Evolutionary conservation across 345 rosid species (phyloP), one percentile per base, ranked within the genome.

Genomic region (Tarenaya hassleriana): DNA sequence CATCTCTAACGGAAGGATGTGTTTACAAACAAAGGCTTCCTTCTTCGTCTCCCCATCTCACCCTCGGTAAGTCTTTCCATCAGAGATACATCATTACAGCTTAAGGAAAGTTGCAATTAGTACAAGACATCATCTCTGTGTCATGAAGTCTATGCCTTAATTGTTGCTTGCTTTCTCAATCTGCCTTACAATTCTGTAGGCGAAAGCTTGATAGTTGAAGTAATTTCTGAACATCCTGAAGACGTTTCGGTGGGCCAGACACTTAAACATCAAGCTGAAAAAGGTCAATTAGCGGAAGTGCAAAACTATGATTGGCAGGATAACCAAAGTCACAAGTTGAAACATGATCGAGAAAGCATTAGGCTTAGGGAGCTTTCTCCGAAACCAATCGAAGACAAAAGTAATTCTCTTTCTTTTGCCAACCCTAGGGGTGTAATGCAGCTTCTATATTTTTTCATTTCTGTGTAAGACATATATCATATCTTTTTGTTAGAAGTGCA

Each of bases 401-500:
- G 98, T 92, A 88, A 88, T 75, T 66, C 60, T 55, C 61, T 60
- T 66, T 34, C 68, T 75, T 41, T 73, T 59, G 29, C 66, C 41
- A 44, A 10, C 19, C 44, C 12, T 55, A 39, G 35, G 72, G 24
- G 53, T 47, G 54, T 63, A 49, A 44, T 34, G 21, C 21, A 60
- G 54, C 40, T 47, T 40, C 24, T 66, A 27, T 52, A 50, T 24
- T 2, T 24, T 24, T 2, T 24, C 49, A 41, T 55, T 34, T 61
- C 41, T 71, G 52, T 73, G 67, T 50, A 64, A 76, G 70, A 43
- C 79, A 66, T 56, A 72, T 75, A 55, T 69, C 71, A 68, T 73
- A 76, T 58, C 54, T 55, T 68, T 80, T 69, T 73, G 71, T 82
- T 88, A 80, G 73, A 81, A 81, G 69, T 94, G 94, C 99, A 88